phyloP scores from a whole-genome alignment of 441 rosid species.

The Mallotus repandus region DNA sequence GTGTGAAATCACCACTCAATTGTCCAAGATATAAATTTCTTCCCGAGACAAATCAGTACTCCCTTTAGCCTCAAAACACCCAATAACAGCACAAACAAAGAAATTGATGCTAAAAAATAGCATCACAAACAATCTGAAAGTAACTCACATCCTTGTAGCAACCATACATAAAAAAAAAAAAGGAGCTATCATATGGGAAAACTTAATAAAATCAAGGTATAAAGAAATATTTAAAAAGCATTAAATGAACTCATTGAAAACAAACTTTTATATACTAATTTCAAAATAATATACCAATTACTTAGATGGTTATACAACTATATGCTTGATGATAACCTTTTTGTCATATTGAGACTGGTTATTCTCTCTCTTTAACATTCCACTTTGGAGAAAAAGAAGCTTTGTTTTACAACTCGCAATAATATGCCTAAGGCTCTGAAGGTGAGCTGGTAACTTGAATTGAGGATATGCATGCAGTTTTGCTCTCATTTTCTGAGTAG shows the following conservation, averaged over 20 bases:
- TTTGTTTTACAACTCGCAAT: slow-evolving; percentile 58
- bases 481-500: slow-evolving; percentile 58
- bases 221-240: not conserved
- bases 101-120: not conserved
- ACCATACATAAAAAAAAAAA: not conserved
- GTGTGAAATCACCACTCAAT: slow-evolving; percentile 86
- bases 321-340: slow-evolving; percentile 31
- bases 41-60: slow-evolving; percentile 38
- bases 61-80: not conserved
- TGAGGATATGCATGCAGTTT: slow-evolving; percentile 38
- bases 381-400: slow-evolving; percentile 58
- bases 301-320: not conserved
- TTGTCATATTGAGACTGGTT: slow-evolving; percentile 55
- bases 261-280: not conserved
- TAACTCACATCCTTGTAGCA: not conserved
- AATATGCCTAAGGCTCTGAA: slow-evolving; percentile 43
- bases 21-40: slow-evolving; percentile 74
- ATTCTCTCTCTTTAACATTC: slow-evolving; percentile 70
- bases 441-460: slow-evolving; percentile 34
- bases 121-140: not conserved
- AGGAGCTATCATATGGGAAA: not conserved
- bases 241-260: not conserved
- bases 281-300: not conserved
- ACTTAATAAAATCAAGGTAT: not conserved
- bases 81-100: slow-evolving; percentile 1